Base-by-base conservation (phyloP, 805 yeast genomes). In the Zygoascus bituminiphila region DNA sequence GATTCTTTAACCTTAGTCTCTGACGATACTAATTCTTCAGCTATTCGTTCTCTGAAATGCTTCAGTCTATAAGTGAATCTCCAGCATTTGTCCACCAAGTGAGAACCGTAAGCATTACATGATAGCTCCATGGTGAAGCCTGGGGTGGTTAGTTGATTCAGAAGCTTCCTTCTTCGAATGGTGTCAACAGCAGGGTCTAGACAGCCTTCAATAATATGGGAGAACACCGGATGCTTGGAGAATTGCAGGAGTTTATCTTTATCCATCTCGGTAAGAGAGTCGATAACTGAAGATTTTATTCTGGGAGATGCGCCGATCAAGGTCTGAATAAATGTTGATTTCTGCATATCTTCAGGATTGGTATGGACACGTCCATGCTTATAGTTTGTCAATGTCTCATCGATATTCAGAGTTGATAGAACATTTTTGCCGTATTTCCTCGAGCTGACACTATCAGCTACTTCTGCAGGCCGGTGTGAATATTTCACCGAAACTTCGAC, bases 31-130 rank as follows among this genome's bases (percentile, higher is more conserved):
- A 91, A 68, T 51, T 81, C 82, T 21, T 75, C 74, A 0, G 95
- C 96, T 51, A 91, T 76, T 56, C 91, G 75, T 62, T 91, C 98
- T 57, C 94, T 84, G 64, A 83, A 87, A 72, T 83, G 78, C 50
- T 87, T 87, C 61, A 89, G 72, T 49, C 81, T 79, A 26, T 79
- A 72, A 0, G 95, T 81, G 62, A 88, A 88, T 14, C 63, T 66
- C 95, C 96, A 88, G 41, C 87, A 69, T 51, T 77, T 79, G 64
- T 91, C 98, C 36, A 88, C 82, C 24, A 89, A 76, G 62, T 89
- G 97, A 2, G 97, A 88, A 0, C 95, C 97, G 53, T 87, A 86
- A 0, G 95, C 84, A 60, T 88, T 84, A 60, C 94, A 82, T 0
- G 95, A 73, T 53, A 91, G 70, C 4, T 71, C 74, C 20, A 72